Base-by-base conservation (phyloP, 2,329 filamentous ascomycete species). In the Helminthosporium solani region DNA sequence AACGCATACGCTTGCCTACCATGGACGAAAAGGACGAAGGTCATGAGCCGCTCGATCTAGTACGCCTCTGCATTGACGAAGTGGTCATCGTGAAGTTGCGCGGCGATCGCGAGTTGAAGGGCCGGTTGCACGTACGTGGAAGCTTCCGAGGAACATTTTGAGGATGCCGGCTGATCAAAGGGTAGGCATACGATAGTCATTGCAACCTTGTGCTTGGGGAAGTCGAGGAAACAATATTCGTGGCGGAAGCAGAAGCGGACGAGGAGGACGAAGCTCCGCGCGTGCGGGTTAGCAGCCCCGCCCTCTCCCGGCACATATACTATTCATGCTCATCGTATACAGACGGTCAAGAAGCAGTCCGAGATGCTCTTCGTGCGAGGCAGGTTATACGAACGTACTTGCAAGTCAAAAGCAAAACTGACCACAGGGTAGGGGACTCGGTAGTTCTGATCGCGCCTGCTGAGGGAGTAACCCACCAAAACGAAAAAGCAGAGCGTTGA, bases 341-440 rank as follows among this genome's bases (percentile, higher is more conserved):
- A 95, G 88, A 96, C 91, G 12, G 84, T 94, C 53, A 95, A 92
- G 75, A 95, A 95, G 74, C 95, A 96, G 72, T 95, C 90, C 34
- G 94, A 97, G 70, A 99, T 99, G 94, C 76, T 99, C 16, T 99
- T 99, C 70, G 92, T 99, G 47, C 80, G 94, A 88, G 92, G 91
- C 92, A 75, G 53, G 53, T 7, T 27, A 43, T 7, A 20, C 6
- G 5, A 9, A 9, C 5, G 15, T 31, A 14, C n/a, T 14, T 21
- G 14, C 15, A 16, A 18, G 7, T 14, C 6, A 14, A 40, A 6
- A 14, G 6, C 30, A 33, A 33, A 14, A 33, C 41, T 47, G 14
- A 51, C 28, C 2, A n/a, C 25, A n/a, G 3, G 12, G 11, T 45
- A 77, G 75, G 75, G 40, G 75, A 78, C 56, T 77, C 75, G 9